Evolutionary conservation across 2,329 filamentous ascomycete species (phyloP).

Genomic region (Dissoconium aciculare): DNA sequence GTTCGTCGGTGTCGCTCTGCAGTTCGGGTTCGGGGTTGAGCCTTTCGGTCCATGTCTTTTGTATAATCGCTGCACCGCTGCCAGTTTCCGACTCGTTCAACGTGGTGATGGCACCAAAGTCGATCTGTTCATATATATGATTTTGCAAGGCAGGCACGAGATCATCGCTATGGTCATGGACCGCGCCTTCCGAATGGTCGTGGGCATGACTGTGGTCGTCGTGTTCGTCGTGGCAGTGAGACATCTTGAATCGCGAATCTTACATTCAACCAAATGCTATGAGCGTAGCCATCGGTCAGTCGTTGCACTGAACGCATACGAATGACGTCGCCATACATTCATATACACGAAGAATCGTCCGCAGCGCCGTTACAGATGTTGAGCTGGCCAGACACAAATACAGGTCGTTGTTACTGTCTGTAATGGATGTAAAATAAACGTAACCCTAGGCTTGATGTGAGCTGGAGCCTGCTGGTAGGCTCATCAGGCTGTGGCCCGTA

Average conservation of each 20-base stretch:
- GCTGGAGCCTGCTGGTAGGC: no score
- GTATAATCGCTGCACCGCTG: slow-evolving; percentile 58
- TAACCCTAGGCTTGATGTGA: no score
- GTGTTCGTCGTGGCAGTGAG: slow-evolving; percentile 34
- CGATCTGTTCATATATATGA: slow-evolving; percentile 81
- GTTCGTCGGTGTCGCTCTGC: slow-evolving; percentile 75
- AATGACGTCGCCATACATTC: no score
- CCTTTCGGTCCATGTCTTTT: slow-evolving; percentile 84
- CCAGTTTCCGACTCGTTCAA: slow-evolving; percentile 63
- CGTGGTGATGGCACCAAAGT: slow-evolving; percentile 71
- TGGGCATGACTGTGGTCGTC: slow-evolving; percentile 27
- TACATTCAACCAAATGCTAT: no score
- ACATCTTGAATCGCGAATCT: no score
- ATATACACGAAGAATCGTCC: no score
- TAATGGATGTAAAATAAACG: no score
- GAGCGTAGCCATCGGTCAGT: no score
- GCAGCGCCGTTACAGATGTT: no score
- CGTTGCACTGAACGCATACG: neutral
- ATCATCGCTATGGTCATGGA: slow-evolving; percentile 83
- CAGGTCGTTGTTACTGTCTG: no score
- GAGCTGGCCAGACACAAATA: no score
- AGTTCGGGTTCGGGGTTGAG: slow-evolving; percentile 58
- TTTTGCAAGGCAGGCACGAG: slow-evolving; percentile 80
- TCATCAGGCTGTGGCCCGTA: no score
- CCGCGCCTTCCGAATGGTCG: slow-evolving; percentile 41